A percentile compares a stretch with the other conserved stretches of the same genome.
These are phyloP conservation scores for Yamadazyma siamensis DNA, from an alignment of 1,139 yeast species.

Conservation along the genomic window DNA sequence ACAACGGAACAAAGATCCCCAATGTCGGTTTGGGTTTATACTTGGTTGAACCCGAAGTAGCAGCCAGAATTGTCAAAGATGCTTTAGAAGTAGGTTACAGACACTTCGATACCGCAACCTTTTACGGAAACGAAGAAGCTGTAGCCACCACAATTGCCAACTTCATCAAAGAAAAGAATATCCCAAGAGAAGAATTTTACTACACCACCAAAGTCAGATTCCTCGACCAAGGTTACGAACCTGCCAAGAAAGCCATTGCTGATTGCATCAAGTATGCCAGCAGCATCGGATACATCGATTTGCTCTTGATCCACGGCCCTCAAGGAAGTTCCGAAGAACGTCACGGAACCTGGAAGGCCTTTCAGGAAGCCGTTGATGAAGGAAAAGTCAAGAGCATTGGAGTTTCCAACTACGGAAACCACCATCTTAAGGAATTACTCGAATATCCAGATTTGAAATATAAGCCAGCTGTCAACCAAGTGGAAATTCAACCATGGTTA, in stretches of 20 bases:
- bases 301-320: constrained; percentile 34
- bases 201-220: too few relatives aligned
- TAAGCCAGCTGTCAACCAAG: constrained; percentile 68
- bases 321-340: constrained; percentile 24
- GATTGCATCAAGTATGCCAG: constrained; percentile 28
- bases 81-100: constrained; percentile 64
- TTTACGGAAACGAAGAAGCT: constrained; percentile 56
- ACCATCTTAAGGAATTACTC: constrained; percentile 41
- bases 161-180: constrained; percentile 17
- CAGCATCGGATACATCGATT: constrained; percentile 41
- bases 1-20: constrained; percentile 34
- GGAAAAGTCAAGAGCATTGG: constrained; percentile 22
- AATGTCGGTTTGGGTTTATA: constrained; percentile 38
- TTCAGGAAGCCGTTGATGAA: constrained; percentile 35
- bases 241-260: constrained; percentile 63
- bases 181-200: too few relatives aligned
- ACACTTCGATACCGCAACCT: constrained; percentile 45
- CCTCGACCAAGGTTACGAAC: constrained; percentile 54
- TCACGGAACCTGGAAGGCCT: constrained; percentile 36
- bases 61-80: constrained; percentile 27
- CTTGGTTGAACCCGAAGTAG: constrained; percentile 21
- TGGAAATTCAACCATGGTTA: constrained; percentile 63
- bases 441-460: constrained; percentile 33
- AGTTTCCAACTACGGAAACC: constrained; percentile 24
- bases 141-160: constrained; percentile 25